Conservation (phyloP, 768 basidiomycete species). For the Glaciozyma martinii region DNA sequence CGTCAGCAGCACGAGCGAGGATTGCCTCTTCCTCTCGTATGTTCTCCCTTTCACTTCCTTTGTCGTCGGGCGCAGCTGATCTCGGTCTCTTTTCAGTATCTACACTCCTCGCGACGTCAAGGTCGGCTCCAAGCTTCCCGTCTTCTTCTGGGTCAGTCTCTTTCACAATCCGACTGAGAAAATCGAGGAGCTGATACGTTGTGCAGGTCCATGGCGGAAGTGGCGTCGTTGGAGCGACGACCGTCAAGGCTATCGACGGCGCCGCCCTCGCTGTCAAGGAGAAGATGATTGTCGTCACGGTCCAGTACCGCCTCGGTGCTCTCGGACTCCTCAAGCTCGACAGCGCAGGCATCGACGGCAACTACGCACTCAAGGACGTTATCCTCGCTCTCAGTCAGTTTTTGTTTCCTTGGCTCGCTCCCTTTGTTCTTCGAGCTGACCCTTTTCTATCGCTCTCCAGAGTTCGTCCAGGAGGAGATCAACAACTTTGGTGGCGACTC, state of each 20-base stretch:
- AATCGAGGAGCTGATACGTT: not conserved
- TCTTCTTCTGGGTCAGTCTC: conserved; percentile 38
- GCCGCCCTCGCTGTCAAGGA: conserved; percentile 62
- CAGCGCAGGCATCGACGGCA: conserved; percentile 40
- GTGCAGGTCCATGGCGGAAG: conserved; percentile 80
- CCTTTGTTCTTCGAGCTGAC: not conserved
- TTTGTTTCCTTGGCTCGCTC: not conserved
- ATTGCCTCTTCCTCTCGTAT: conserved; percentile 70
- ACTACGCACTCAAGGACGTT: conserved; percentile 62
- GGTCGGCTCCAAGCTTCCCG: conserved; percentile 24
- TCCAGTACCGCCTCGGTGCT: conserved; percentile 76
- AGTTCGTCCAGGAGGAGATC: conserved; percentile 58
- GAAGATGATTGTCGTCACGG: conserved; percentile 65
- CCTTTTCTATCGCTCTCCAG: conserved; percentile 25
- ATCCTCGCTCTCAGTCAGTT: conserved; percentile 50
- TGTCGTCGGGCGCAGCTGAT: conserved; percentile 46
- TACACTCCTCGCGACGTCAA: conserved; percentile 48
- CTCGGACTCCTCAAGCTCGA: conserved; percentile 44
- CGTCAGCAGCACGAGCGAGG: conserved; percentile 51
- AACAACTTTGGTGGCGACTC: conserved; percentile 61
- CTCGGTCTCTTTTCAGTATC: conserved; percentile 42
- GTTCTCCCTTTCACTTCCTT: conserved; percentile 39
- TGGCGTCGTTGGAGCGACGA: conserved; percentile 61
- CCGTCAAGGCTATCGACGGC: conserved; percentile 64
- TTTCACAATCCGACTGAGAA: not conserved